A percentile compares a stretch with the other conserved stretches of the same genome.
phyloP scores from a whole-genome alignment of 2,329 filamentous ascomycete species.

The Venturia asperata region DNA sequence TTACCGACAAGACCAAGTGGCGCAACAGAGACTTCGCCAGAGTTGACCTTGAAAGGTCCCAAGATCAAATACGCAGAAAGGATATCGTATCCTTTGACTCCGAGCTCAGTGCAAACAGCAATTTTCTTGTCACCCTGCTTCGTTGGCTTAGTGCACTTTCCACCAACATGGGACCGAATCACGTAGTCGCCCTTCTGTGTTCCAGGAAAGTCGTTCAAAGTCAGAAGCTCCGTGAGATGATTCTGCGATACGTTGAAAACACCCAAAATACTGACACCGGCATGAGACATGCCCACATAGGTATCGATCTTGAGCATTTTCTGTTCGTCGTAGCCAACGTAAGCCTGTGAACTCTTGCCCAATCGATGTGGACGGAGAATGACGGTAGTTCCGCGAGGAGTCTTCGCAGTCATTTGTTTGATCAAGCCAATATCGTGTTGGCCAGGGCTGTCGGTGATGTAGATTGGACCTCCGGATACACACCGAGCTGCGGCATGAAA shows the following conservation, averaged over 20 bases:
- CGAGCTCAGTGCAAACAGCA: slow-evolving; percentile 57
- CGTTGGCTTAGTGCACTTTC: slow-evolving; percentile 52
- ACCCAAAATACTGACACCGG: slow-evolving; percentile 70
- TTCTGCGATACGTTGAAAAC: slow-evolving; percentile 72
- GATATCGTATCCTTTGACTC: slow-evolving; percentile 68
- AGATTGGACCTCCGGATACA: slow-evolving; percentile 84
- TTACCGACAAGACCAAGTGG: slow-evolving; percentile 75
- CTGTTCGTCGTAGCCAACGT: slow-evolving; percentile 67
- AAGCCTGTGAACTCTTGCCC: slow-evolving; percentile 66
- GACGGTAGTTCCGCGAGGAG: slow-evolving; percentile 63
- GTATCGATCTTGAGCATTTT: slow-evolving; percentile 69
- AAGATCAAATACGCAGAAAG: slow-evolving; percentile 57
- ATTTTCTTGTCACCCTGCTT: slow-evolving; percentile 39
- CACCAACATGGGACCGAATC: slow-evolving; percentile 63
- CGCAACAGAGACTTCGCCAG: slow-evolving; percentile 48
- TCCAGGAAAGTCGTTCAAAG: slow-evolving; percentile 67
- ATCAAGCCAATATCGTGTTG: slow-evolving; percentile 71
- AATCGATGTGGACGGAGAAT: slow-evolving; percentile 71
- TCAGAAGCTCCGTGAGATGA: slow-evolving; percentile 60
- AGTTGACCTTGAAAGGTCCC: slow-evolving; percentile 30
- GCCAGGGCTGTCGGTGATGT: slow-evolving; percentile 85
- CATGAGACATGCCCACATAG: slow-evolving; percentile 62
- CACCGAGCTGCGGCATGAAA: slow-evolving; percentile 90
- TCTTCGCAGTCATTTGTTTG: slow-evolving; percentile 70
- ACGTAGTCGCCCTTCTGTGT: slow-evolving; percentile 58